Evolutionary conservation across 2,329 filamentous ascomycete species (phyloP).

Genomic region (Diaporthe humulicola): DNA sequence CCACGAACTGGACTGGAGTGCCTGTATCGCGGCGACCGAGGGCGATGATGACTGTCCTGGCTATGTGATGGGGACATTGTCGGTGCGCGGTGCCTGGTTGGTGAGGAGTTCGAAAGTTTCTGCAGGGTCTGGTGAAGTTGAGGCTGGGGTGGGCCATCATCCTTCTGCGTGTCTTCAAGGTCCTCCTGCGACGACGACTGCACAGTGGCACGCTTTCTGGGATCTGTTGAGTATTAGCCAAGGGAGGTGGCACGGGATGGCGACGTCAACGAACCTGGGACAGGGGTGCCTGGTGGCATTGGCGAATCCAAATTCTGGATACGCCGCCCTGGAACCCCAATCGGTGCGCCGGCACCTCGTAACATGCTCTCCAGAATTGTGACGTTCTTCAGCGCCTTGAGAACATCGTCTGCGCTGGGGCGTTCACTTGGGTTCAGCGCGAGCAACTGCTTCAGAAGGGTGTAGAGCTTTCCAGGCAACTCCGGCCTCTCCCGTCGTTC

Average conservation of each 20-base stretch:
- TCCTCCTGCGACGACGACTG: slow-evolving; percentile 50
- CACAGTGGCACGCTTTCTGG: slow-evolving; percentile 49
- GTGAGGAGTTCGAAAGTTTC: slow-evolving; percentile 48
- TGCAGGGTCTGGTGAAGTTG: slow-evolving; percentile 48
- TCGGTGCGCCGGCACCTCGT: slow-evolving; percentile 50
- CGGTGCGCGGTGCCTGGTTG: slow-evolving; percentile 47
- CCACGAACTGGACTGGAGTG: slow-evolving; percentile 34
- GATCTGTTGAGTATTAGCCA: slow-evolving; percentile 45
- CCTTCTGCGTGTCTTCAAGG: slow-evolving; percentile 43
- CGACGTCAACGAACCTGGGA: slow-evolving; percentile 53
- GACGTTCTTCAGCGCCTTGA: slow-evolving; percentile 81
- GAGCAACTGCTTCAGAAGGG: slow-evolving; percentile 84
- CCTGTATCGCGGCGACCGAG: slow-evolving; percentile 40
- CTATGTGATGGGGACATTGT: slow-evolving; percentile 58
- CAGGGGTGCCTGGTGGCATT: slow-evolving; percentile 61
- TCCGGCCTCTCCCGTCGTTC: slow-evolving; percentile 82
- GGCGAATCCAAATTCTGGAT: slow-evolving; percentile 71
- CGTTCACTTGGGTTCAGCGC: slow-evolving; percentile 81
- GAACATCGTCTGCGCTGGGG: slow-evolving; percentile 87
- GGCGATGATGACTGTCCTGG: slow-evolving; percentile 49
- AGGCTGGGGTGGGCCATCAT: slow-evolving; percentile 46
- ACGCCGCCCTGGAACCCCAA: slow-evolving; percentile 58
- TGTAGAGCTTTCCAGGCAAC: slow-evolving; percentile 87
- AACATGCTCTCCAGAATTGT: slow-evolving; percentile 60
- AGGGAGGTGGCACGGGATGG: background rate